phyloP scores from a whole-genome alignment of 495 filamentous ascomycete genomes.

The Aspergillus affinis region DNA sequence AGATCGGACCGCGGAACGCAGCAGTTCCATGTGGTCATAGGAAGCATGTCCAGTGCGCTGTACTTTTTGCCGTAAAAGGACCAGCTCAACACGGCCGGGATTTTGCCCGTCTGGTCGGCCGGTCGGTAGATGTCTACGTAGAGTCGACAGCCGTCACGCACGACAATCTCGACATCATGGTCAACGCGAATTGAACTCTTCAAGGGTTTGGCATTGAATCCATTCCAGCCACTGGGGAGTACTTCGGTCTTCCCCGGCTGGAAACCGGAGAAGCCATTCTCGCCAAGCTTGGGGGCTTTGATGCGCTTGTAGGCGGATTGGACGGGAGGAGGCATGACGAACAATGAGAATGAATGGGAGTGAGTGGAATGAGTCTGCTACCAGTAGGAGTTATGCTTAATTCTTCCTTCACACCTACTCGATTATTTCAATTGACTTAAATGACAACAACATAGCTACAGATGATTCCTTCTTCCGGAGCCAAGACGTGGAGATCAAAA shows the following conservation, averaged over 20 bases:
- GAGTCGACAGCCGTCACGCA: constrained; percentile 31
- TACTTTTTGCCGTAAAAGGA: constrained; percentile 41
- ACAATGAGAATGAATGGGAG: too few species aligned
- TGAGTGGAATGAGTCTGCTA: too few species aligned
- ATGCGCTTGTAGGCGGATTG: constrained; percentile 35
- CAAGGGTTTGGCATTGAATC: constrained; percentile 28
- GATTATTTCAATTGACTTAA: too few species aligned
- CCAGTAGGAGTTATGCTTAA: too few species aligned
- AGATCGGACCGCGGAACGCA: constrained; percentile 24
- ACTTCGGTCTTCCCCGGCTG: constrained; percentile 30
- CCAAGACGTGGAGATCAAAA: too few species aligned
- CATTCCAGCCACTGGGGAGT: constrained; percentile 28
- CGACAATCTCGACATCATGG: constrained; percentile 31
- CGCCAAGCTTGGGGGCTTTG: constrained; percentile 25
- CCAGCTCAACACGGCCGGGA: constrained; percentile 39
- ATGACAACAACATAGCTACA: too few species aligned
- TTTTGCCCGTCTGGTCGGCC: constrained; percentile 22
- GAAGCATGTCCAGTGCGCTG: constrained; percentile 28
- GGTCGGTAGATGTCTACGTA: constrained; percentile 41
- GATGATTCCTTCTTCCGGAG: too few species aligned
- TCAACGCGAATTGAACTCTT: constrained; percentile 26
- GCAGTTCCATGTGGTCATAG: constrained; percentile 27
- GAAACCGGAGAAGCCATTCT: constrained; percentile 31
- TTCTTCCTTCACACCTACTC: too few species aligned
- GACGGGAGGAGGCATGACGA: constrained; percentile 29